Conservation (phyloP, 352 stramenopile species). For the Plasmopara viticola region DNA sequence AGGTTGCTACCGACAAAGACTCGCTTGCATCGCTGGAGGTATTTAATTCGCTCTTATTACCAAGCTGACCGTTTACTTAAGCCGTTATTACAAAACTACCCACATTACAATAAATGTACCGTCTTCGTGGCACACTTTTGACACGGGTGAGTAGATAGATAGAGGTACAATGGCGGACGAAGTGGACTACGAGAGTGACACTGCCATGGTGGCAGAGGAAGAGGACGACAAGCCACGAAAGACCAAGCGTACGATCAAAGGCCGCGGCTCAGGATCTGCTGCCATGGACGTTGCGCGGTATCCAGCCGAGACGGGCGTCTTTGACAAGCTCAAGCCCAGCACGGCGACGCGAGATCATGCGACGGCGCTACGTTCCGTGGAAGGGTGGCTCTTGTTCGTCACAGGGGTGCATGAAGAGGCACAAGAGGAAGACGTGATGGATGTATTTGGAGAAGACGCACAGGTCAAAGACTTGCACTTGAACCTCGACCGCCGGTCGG, state of each 20-base stretch:
- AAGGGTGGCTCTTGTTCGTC: slow-evolving; percentile 97
- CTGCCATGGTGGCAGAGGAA: slow-evolving; percentile 76
- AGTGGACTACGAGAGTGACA: slow-evolving; percentile 85
- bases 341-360: slow-evolving; percentile 27
- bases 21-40: slow-evolving; percentile 2
- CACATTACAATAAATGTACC: too few relatives aligned
- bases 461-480: slow-evolving; percentile 94
- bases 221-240: slow-evolving; percentile 44
- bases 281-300: slow-evolving; percentile 77
- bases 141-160: neutral
- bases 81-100: too few relatives aligned
- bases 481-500: slow-evolving; percentile 92
- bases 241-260: slow-evolving; percentile 48
- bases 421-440: slow-evolving; percentile 94
- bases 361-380: slow-evolving; percentile 77
- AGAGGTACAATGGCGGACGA: slow-evolving; percentile 58
- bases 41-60: slow-evolving; percentile 16
- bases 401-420: slow-evolving; percentile 94
- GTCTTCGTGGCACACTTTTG: too few relatives aligned
- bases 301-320: slow-evolving; percentile 62
- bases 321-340: slow-evolving; percentile 57
- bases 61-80: neutral
- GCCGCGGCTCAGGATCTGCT: slow-evolving; percentile 51
- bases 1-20: neutral
- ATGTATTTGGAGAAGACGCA: slow-evolving; percentile 93